Percentiles rank a stretch among this genome's conserved stretches.
Conservation (phyloP, 768 basidiomycete genomes). For the Lactarius vividus region DNA sequence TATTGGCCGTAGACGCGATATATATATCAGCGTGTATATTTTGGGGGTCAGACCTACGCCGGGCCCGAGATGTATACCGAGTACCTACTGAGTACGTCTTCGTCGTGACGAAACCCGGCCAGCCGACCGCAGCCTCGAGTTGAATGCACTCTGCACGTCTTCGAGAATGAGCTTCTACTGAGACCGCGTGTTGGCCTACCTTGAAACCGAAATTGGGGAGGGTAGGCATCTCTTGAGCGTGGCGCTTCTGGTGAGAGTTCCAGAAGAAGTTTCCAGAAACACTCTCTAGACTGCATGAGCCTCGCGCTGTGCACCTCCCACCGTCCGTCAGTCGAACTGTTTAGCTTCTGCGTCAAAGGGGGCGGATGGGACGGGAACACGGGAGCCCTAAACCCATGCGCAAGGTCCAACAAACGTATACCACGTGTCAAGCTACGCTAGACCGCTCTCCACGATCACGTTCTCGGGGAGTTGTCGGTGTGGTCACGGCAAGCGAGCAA, state of each 20-base stretch:
- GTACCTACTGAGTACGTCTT: conserved; percentile 13
- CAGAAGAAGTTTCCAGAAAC: conserved; percentile 21
- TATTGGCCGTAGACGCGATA: background rate
- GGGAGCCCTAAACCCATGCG: conserved; percentile 24
- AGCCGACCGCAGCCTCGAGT: conserved; percentile 20
- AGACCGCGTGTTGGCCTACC: conserved; percentile 9
- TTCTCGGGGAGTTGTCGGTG: background rate
- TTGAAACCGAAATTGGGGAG: conserved; percentile 28
- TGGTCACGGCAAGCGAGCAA: background rate
- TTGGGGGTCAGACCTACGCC: background rate
- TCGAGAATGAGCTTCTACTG: background rate
- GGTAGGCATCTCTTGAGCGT: conserved; percentile 27
- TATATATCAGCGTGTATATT: background rate
- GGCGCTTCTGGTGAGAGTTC: conserved; percentile 25
- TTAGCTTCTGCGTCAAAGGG: background rate
- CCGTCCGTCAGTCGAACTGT: background rate
- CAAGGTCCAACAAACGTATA: conserved; percentile 27
- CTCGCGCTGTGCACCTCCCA: conserved; percentile 25
- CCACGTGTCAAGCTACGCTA: conserved; percentile 26
- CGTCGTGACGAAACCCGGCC: conserved; percentile 25
- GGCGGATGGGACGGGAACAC: conserved; percentile 8
- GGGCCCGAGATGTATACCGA: background rate
- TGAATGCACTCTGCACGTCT: conserved; percentile 6
- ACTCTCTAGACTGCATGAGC: conserved; percentile 17
- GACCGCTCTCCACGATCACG: conserved; percentile 5